These are phyloP conservation scores for Fusarium succisae DNA, from an alignment of 2,329 filamentous ascomycete species.

Conservation along the genomic window DNA sequence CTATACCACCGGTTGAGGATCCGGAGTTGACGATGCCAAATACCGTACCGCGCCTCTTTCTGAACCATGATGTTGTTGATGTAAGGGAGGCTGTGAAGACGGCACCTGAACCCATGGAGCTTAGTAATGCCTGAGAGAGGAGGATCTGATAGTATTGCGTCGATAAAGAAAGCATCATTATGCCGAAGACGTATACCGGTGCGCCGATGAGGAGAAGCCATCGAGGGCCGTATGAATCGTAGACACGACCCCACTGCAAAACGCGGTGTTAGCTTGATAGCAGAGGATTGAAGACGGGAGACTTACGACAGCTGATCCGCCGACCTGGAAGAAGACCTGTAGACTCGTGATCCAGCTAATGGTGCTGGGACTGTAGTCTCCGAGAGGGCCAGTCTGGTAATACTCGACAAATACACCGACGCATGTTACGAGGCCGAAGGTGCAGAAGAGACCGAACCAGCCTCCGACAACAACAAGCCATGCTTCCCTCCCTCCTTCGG, in stretches of 20 bases:
- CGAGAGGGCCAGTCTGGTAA: fast-evolving
- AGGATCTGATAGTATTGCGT: not conserved
- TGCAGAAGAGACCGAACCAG: conserved; percentile 1
- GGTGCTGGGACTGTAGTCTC: fast-evolving
- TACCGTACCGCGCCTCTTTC: not conserved
- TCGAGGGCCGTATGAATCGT: not conserved
- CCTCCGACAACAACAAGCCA: not conserved
- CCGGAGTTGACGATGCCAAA: not conserved
- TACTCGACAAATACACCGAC: not conserved
- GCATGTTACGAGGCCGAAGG: not conserved
- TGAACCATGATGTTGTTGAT: not conserved
- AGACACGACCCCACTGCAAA: not conserved
- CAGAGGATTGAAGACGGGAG: too few relatives aligned
- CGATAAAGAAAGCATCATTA: not conserved
- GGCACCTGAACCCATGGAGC: not conserved
- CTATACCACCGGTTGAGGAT: not conserved
- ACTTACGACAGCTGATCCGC: not conserved
- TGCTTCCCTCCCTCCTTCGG: not conserved
- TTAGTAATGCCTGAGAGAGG: not conserved
- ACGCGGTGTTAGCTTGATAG: fast-evolving
- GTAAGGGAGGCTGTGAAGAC: fast-evolving
- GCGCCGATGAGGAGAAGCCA: not conserved
- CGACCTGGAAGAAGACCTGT: not conserved
- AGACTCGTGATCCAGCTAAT: not conserved
- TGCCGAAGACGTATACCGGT: not conserved